Percentiles rank a stretch among this genome's conserved stretches.
Conservation (phyloP, 164 flowering plant genomes). For the Macadamia integrifolia region DNA sequence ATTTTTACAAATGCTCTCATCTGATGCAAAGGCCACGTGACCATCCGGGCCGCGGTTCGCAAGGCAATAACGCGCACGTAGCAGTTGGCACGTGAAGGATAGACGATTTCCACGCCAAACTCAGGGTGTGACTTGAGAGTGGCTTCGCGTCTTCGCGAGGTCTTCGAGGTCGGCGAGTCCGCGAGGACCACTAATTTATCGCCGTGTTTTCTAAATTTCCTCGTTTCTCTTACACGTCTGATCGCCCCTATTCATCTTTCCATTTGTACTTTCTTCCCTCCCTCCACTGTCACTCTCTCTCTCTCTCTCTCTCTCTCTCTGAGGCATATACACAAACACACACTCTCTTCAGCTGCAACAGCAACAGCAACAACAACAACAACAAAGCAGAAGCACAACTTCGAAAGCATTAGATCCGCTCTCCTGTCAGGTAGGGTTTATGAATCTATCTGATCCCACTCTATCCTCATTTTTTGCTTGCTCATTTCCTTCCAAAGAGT, state of each 20-base stretch:
- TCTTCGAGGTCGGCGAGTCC: conserved; percentile 8
- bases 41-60: no score
- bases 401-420: conserved; percentile 1
- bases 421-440: conserved; percentile 10
- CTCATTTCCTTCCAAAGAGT: not conserved
- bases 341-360: conserved; percentile 6
- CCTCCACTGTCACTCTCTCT: no score
- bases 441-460: not conserved
- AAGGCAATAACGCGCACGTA: no score
- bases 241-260: conserved; percentile 4
- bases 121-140: conserved; percentile 22
- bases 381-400: not conserved
- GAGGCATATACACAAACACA: no score
- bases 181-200: conserved; percentile 27
- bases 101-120: not conserved
- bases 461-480: not conserved
- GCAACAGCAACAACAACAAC: not conserved
- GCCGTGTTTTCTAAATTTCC: conserved; percentile 32
- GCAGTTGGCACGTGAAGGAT: no score
- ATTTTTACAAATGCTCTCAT: no score
- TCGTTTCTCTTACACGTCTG: conserved; percentile 15
- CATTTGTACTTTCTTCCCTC: no score
- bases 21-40: no score
- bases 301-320: no score
- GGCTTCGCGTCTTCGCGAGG: conserved; percentile 20